Base-by-base conservation (phyloP, 2,329 filamentous ascomycete genomes). In the Coniochaeta prunicola region DNA sequence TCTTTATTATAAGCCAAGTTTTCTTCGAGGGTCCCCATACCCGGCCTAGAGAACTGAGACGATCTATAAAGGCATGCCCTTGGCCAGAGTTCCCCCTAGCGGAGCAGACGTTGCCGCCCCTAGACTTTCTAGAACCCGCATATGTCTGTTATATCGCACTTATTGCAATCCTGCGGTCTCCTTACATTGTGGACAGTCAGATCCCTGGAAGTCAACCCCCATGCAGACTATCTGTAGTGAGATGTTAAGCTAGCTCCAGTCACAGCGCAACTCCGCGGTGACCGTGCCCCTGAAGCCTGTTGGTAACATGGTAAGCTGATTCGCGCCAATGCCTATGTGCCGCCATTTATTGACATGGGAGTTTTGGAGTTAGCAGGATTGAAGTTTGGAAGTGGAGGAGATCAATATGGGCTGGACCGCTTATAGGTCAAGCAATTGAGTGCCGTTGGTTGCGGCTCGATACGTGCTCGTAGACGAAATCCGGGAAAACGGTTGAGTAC, bases 401-500 rank as follows among this genome's bases (percentile, higher is more conserved):
- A 30, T 21, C 45, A 26, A 50, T 50, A 50, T 50, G 9, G 4
- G 26, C 9, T 26, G 40, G n/a, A 26, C 21, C n/a, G 10, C 21
- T 26, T 28, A 50, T 28, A 26, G 24, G 45, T 13, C 13, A 30
- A 50, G 45, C 42, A 50, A 21, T 21, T 30, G 45, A 26, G 13
- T 30, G 24, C 26, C 9, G 45, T 50, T 50, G 45, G 45, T 50
- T 50, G 45, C 45, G 45, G 45, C 45, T 50, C 45, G 45, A 50
- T 38, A 50, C 21, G 8, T 26, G 21, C 45, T 45, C 40, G 4
- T 24, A 45, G n/a, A 19, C 40, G 40, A n/a, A 26, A 50, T 50
- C 45, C 45, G 45, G 45, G 45, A 50, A 50, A 50, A 50, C 45
- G 45, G 45, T 50, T 50, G 45, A 50, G 45, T 50, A 26, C 24